phyloP scores from a whole-genome alignment of 1,139 yeast species.

The Geotrichum aggregatum region DNA sequence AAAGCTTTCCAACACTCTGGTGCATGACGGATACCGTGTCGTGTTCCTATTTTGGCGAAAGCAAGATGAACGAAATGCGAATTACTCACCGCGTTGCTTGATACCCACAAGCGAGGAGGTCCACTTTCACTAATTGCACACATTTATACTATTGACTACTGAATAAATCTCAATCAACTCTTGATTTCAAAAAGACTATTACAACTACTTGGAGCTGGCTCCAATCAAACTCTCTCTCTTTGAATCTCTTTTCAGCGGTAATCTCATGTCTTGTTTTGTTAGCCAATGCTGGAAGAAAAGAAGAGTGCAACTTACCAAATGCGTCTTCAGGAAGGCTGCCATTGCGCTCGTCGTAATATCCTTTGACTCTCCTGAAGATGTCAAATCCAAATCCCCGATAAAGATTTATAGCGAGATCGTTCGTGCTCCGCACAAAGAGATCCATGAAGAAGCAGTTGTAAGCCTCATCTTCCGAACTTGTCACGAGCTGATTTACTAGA shows the following conservation, averaged over 20 bases:
- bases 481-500: constrained; percentile 68
- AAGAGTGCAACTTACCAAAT: constrained; percentile 58
- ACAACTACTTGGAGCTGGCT: constrained; percentile 20
- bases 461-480: constrained; percentile 54
- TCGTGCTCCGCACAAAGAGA: constrained; percentile 83
- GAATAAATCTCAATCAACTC: no score
- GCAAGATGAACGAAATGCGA: constrained; percentile 65
- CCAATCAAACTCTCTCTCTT: constrained; percentile 33
- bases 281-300: background rate
- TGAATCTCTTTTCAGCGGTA: constrained; percentile 53
- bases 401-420: constrained; percentile 69
- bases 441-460: constrained; percentile 76
- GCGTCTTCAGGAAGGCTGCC: constrained; percentile 70
- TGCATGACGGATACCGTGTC: constrained; percentile 45
- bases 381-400: constrained; percentile 84
- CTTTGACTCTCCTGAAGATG: constrained; percentile 82
- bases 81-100: constrained; percentile 67
- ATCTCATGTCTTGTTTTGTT: constrained; percentile 39
- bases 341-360: constrained; percentile 64
- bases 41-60: constrained; percentile 96
- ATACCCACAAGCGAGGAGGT: constrained; percentile 49
- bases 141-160: background rate
- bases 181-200: no score
- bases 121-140: constrained; percentile 39
- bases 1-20: constrained; percentile 94